Percentiles rank a stretch among this genome's conserved stretches.
Evolutionary conservation across 331 rosid species (phyloP).

Genomic region (Rhamnella rubrinervis): DNA sequence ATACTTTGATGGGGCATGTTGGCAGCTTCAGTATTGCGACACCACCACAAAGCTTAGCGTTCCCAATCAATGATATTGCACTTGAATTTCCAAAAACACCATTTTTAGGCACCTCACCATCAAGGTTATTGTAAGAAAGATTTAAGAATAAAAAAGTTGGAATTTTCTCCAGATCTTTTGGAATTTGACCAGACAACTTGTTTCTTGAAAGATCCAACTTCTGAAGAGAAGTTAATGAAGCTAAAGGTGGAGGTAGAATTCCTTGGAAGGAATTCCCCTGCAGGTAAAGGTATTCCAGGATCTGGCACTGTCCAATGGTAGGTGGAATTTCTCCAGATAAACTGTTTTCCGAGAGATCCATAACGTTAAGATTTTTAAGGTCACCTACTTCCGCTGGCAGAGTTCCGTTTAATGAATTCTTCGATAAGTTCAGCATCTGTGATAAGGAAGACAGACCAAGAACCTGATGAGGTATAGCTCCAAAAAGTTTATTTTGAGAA

Average conservation of each 20-base stretch:
- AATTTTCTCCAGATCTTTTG: slow-evolving; percentile 9
- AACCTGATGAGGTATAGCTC: slow-evolving; percentile 23
- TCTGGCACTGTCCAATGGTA: slow-evolving; percentile 20
- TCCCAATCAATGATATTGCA: slow-evolving; percentile 20
- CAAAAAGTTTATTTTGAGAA: slow-evolving; percentile 21
- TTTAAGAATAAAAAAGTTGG: slow-evolving; percentile 16
- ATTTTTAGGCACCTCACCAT: slow-evolving; percentile 32
- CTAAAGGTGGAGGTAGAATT: slow-evolving; percentile 22
- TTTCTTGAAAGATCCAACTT: slow-evolving; percentile 27
- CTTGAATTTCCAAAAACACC: slow-evolving; percentile 28
- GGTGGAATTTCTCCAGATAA: slow-evolving; percentile 31
- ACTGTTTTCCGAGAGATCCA: slow-evolving; percentile 26
- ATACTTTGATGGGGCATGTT: slow-evolving; percentile 6
- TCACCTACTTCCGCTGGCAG: slow-evolving; percentile 14
- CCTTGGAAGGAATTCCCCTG: slow-evolving; percentile 28
- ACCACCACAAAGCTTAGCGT: slow-evolving; percentile 35
- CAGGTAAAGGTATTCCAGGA: slow-evolving; percentile 19
- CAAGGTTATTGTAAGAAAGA: slow-evolving; percentile 28
- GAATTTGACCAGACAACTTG: slow-evolving; percentile 32
- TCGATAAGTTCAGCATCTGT: slow-evolving; percentile 16
- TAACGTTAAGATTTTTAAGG: slow-evolving; percentile 7
- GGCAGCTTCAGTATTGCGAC: slow-evolving; percentile 13
- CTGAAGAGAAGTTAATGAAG: slow-evolving; percentile 20
- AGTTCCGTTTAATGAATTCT: slow-evolving; percentile 15
- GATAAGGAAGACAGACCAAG: slow-evolving; percentile 18